Evolutionary conservation across 1,284 basidiomycete species (phyloP), one percentile per base, ranked within the genome.

Genomic region (Amylostereum areolatum): DNA sequence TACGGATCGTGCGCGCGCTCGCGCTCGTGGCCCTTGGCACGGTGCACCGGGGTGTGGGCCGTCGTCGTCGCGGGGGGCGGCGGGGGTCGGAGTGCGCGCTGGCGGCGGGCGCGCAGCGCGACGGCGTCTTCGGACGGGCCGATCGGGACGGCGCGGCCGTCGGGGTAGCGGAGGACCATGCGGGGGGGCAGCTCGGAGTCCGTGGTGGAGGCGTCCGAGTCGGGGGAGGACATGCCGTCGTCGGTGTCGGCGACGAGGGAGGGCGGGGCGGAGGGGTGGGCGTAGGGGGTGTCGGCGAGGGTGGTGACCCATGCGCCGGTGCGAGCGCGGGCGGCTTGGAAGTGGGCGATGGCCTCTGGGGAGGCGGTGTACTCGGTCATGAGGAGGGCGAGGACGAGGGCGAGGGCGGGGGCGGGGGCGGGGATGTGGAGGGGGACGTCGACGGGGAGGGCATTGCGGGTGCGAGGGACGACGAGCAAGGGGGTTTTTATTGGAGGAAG

Each of bases 321-420:
- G 44, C 84, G 75, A 32, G 80, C 73, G 47, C 73, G 76, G 53
- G 81, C 68, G 50, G 66, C 70, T 65, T 77, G 72, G 59, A 72
- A 83, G 59, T 80, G 74, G 45, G 72, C 73, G 46, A 78, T 66
- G 39, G 78, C 77, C 52, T 79, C 75, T 4, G 81, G 75, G 41
- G 78, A 78, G 37, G 74, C 70, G 1, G 77, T 75, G 65, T 82
- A 83, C 67, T 84, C 83, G 47, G 83, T 83, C 83, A 87, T 85
- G 53, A 42, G 43, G 42, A 50, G 45, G 50, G 49, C 45, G 50
- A 8, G 34, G 35, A 46, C 36, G 28, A 41, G 48, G 44, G 32
- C 51, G 28, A 40, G 41, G 42, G 42, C 33, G 46, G 46, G 37
- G 30, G 25, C 7, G 40, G 35, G 41, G 35, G 27, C 3, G 37